Evolutionary conservation across 2,329 filamentous ascomycete species (phyloP), one percentile per base, ranked within the genome.

Genomic region (Sporothrix brasiliensis): DNA sequence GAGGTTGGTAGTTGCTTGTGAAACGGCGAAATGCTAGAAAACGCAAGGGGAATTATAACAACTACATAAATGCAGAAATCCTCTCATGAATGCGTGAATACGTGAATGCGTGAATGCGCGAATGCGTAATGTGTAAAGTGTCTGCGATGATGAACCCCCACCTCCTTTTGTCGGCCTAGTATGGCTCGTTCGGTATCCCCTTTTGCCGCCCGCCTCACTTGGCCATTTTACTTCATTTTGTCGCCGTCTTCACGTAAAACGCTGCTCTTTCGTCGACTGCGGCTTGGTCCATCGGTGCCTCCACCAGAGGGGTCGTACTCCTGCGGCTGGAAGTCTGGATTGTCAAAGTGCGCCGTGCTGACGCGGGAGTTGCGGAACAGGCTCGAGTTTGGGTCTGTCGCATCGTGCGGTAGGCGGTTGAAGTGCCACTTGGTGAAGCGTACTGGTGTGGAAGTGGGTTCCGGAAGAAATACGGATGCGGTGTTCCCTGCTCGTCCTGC

Each of bases 291-390:
- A 5, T 60, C 44, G 44, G 34, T 21, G 27, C 54, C 44, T 9
- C 49, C 58, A 13, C 76, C 74, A 2, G 78, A 79, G 6, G 82
- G 82, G 54, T 76, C 79, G 74, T 83, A 86, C 76, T 85, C 83
- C 73, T 87, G 85, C 0, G 86, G 85, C 71, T 87, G 85, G 73
- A 88, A 87, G 73, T 87, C 83, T 53, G 87, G 86, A 73, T 91
- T 91, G 72, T 88, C 87, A 74, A 87, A 91, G 76, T 91, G 89
- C 0, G 88, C 88, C 61, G 84, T 84, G 75, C 90, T 91, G 79
- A 87, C 89, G 69, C 90, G 86, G 68, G 85, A 88, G 74, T 90
- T 89, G 75, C 88, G 88, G 75, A 91, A 91, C 1, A 86, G 87
- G 67, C 81, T 84, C 2, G 71, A 60, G 2, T 70, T 69, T 5